phyloP scores from a whole-genome alignment of 768 basidiomycete genomes.

The Baorangia bicolor region DNA sequence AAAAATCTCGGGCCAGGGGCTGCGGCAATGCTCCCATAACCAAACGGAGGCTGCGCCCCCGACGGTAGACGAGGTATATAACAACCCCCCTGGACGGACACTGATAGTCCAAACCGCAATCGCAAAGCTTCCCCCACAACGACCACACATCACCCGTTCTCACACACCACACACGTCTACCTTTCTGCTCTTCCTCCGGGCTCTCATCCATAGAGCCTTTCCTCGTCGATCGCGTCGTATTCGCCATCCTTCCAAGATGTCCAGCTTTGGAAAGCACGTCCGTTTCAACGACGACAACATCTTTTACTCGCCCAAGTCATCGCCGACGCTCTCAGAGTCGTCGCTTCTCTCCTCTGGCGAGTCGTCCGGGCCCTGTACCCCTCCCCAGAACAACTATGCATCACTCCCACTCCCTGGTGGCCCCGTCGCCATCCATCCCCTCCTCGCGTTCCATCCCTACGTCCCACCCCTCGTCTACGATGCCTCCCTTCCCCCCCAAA shows the following conservation, averaged over 20 bases:
- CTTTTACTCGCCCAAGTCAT: constrained; percentile 31
- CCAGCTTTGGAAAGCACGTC: constrained; percentile 26
- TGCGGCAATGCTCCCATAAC: constrained; percentile 28
- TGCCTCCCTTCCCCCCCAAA: constrained; percentile 17
- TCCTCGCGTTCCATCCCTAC: constrained; percentile 30
- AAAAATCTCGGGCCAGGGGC: constrained; percentile 7
- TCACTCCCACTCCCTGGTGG: constrained; percentile 25
- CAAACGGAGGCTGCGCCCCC: constrained; percentile 27
- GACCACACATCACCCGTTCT: constrained; percentile 17
- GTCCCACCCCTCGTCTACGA: constrained; percentile 24
- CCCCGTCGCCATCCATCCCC: constrained; percentile 31
- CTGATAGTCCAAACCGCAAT: neutral
- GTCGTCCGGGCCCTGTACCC: constrained; percentile 30
- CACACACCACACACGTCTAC: constrained; percentile 15
- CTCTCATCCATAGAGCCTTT: constrained; percentile 15
- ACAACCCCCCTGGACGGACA: constrained; percentile 1
- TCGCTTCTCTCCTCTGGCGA: constrained; percentile 32
- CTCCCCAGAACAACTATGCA: constrained; percentile 24
- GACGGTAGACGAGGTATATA: constrained; percentile 23
- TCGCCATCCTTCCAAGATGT: constrained; percentile 17
- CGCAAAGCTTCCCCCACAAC: constrained; percentile 5
- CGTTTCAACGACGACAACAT: constrained; percentile 34
- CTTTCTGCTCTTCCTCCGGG: constrained; percentile 5
- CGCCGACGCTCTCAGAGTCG: constrained; percentile 28
- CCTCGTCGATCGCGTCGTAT: constrained; percentile 11